Conservation (phyloP, 805 yeast genomes). For the Saccharomycopsis fermentans region DNA sequence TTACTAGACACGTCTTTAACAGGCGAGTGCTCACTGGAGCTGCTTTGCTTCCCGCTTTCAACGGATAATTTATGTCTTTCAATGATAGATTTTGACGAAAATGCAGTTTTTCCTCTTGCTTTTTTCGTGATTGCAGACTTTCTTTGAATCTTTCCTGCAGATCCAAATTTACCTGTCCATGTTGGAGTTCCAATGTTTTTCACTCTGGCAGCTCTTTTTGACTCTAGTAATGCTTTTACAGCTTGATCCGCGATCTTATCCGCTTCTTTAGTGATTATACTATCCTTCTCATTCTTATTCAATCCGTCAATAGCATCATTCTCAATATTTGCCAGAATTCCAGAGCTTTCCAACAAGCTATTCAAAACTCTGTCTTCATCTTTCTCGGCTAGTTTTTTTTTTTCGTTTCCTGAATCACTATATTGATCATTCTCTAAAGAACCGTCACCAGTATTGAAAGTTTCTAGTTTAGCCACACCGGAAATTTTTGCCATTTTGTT, state of each 20-base stretch:
- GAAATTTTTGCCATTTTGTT: constrained; percentile 47
- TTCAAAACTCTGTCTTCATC: constrained; percentile 64
- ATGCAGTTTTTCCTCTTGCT: neutral
- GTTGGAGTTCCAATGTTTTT: constrained; percentile 73
- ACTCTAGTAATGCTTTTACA: constrained; percentile 45
- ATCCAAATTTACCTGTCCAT: constrained; percentile 91
- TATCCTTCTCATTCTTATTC: constrained; percentile 20
- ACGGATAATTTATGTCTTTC: neutral
- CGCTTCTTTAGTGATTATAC: constrained; percentile 48
- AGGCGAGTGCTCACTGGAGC: neutral
- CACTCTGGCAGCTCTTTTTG: constrained; percentile 33
- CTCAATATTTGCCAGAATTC: constrained; percentile 60
- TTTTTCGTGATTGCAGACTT: constrained; percentile 2
- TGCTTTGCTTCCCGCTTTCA: neutral
- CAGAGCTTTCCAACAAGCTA: constrained; percentile 60
- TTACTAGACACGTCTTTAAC: neutral
- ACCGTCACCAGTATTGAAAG: constrained; percentile 44
- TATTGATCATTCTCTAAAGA: constrained; percentile 26
- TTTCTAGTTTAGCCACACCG: constrained; percentile 68
- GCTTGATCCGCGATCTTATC: constrained; percentile 45
- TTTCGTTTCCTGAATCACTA: constrained; percentile 1
- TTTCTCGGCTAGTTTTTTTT: constrained; percentile 21
- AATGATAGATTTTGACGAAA: constrained; percentile 10
- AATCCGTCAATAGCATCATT: constrained; percentile 70
- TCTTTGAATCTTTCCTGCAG: constrained; percentile 51